Conservation (phyloP, 2,329 filamentous ascomycete species). For the Xylariomycetidae sp. region DNA sequence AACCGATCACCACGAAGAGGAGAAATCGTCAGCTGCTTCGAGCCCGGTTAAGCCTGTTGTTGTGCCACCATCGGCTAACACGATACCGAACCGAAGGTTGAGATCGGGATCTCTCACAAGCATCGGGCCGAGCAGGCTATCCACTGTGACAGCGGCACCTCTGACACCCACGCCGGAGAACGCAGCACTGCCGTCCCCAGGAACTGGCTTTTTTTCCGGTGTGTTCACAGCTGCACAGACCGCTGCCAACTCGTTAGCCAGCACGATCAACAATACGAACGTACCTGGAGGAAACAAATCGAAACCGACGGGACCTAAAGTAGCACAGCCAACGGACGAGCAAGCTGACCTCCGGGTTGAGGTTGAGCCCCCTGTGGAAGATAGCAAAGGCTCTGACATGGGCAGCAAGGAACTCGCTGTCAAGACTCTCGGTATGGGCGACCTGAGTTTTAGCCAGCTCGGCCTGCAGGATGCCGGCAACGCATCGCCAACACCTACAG, state of each 20-base stretch:
- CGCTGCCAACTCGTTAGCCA: constrained; percentile 71
- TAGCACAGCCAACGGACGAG: constrained; percentile 25
- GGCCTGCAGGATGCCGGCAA: constrained; percentile 63
- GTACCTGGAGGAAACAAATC: constrained; percentile 47
- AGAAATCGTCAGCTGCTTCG: constrained; percentile 17
- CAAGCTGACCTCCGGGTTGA: constrained; percentile 34
- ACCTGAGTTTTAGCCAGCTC: constrained; percentile 82
- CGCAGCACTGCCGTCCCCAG: constrained; percentile 44
- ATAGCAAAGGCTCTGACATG: constrained; percentile 33
- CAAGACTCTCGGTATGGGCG: constrained; percentile 82
- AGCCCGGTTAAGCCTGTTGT: constrained; percentile 43
- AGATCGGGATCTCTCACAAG: constrained; percentile 46
- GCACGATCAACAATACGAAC: constrained; percentile 63
- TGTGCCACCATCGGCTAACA: constrained; percentile 59
- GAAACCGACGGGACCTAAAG: constrained; percentile 26
- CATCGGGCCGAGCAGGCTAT: constrained; percentile 77
- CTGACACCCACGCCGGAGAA: constrained; percentile 71
- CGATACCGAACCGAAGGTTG: constrained; percentile 61
- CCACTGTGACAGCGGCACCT: constrained; percentile 64
- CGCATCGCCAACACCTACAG: constrained; percentile 49
- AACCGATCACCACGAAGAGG: constrained; percentile 34
- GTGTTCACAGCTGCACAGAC: constrained; percentile 91
- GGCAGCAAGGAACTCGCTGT: constrained; percentile 68
- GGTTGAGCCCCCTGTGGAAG: constrained; percentile 37
- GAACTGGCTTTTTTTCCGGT: constrained; percentile 82